Conservation (phyloP, 139 green algal genomes). For the Marvania coccoides region DNA sequence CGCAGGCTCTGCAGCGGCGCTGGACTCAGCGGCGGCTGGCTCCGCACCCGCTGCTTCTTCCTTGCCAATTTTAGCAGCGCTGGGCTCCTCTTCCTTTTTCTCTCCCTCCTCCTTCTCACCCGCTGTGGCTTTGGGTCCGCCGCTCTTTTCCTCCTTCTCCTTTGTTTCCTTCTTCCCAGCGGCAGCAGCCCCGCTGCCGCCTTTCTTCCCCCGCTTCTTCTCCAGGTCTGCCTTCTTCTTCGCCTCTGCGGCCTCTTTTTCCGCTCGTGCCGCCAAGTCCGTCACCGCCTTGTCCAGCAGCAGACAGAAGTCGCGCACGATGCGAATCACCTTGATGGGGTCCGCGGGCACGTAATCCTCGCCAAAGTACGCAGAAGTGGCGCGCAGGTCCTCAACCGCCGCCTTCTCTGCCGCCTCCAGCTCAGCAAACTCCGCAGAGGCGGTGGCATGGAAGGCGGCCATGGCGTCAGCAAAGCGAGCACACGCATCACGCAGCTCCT, state of each 20-base stretch:
- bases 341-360: slow-evolving; percentile 40
- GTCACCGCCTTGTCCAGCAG: slow-evolving; percentile 44
- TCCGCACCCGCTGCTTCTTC: too few species aligned
- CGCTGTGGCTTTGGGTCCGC: too few species aligned
- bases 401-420: slow-evolving; percentile 29
- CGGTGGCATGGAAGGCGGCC: slow-evolving; percentile 32
- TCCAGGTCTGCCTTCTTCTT: not conserved
- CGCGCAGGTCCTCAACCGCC: slow-evolving; percentile 19
- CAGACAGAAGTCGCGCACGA: slow-evolving; percentile 49
- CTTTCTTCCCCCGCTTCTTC: not conserved
- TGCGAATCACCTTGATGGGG: slow-evolving; percentile 29
- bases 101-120: too few species aligned
- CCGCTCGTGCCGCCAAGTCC: slow-evolving; percentile 19
- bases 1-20: too few species aligned
- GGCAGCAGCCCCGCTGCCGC: too few species aligned
- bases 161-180: too few species aligned
- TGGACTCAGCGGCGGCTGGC: too few species aligned
- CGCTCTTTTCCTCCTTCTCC: too few species aligned
- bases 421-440: slow-evolving; percentile 8
- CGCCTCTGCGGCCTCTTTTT: not conserved
- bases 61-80: too few species aligned
- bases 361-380: slow-evolving; percentile 46
- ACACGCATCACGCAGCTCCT: not conserved
- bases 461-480: slow-evolving; percentile 31
- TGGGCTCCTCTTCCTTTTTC: too few species aligned